Conservation (phyloP, 140 eudicot species). For the Cichorium intybus region DNA sequence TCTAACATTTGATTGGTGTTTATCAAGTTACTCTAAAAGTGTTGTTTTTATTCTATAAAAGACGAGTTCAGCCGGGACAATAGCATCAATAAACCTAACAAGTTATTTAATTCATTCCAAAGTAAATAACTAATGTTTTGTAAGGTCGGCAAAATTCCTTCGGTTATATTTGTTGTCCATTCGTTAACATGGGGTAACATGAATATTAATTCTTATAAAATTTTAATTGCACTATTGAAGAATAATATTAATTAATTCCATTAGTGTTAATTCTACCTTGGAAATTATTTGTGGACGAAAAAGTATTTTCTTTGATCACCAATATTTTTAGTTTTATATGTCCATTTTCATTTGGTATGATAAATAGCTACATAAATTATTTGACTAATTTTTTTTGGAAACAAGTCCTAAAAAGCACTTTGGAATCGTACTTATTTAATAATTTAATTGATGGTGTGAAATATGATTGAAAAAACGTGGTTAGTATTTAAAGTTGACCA, state of each 20-base stretch:
- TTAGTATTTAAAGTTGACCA: constrained; percentile 3
- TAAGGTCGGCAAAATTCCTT: neutral
- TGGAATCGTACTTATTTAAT: neutral
- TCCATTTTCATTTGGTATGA: neutral
- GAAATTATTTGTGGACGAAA: too few species aligned
- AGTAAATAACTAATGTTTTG: neutral
- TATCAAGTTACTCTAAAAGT: neutral
- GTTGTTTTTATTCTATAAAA: neutral
- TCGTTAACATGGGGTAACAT: neutral
- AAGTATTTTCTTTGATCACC: neutral
- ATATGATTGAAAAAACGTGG: constrained; percentile 8
- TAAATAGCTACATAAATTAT: neutral
- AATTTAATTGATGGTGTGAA: neutral
- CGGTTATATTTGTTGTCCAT: neutral
- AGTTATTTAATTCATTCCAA: neutral
- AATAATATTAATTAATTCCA: neutral
- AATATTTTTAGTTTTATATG: neutral
- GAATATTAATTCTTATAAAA: neutral
- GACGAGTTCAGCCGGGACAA: neutral
- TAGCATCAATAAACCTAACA: neutral
- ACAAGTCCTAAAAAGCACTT: neutral
- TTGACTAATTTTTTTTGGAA: neutral
- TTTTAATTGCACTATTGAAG: neutral
- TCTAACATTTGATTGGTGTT: neutral
- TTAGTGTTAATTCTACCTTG: neutral